phyloP scores from a whole-genome alignment of 768 basidiomycete genomes.

The Boletus vermiculosoides region DNA sequence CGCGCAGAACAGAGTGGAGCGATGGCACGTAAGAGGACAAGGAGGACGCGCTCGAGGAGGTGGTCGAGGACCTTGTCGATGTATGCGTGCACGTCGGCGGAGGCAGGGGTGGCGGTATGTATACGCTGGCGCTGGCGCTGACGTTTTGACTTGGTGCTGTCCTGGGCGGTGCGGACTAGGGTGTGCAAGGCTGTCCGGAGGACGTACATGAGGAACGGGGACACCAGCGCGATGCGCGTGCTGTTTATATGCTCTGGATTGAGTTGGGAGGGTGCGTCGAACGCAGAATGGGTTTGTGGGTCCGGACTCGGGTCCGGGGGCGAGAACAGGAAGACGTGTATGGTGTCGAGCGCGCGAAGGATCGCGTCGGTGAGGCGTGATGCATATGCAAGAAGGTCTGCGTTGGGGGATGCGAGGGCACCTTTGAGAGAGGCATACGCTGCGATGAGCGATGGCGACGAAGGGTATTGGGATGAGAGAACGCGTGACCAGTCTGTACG shows the following conservation, averaged over 20 bases:
- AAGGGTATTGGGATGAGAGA: constrained; percentile 22
- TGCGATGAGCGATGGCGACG: constrained; percentile 22
- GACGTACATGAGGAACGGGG: constrained; percentile 25
- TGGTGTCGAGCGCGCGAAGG: constrained; percentile 17
- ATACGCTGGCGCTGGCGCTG: constrained; percentile 3
- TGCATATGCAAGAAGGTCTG: constrained; percentile 4
- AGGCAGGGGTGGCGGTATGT: neutral
- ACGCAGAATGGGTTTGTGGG: neutral
- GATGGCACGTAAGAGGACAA: constrained; percentile 21
- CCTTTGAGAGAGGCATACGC: constrained; percentile 24
- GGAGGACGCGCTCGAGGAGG: constrained; percentile 21
- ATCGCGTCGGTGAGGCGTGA: constrained; percentile 21
- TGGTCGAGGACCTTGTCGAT: constrained; percentile 16
- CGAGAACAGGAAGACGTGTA: constrained; percentile 23
- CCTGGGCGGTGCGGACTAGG: constrained; percentile 10
- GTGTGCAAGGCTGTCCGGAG: constrained; percentile 22
- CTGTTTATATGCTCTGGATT: constrained; percentile 16
- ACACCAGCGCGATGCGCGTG: constrained; percentile 18
- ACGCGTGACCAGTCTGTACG: constrained; percentile 21
- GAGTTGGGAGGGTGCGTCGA: neutral
- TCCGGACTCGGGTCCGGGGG: neutral
- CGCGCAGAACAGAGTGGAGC: constrained; percentile 20
- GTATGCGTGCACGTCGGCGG: neutral
- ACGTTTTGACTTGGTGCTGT: constrained; percentile 14
- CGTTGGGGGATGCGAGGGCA: constrained; percentile 8